Conservation (phyloP, 192 early-diverging fungal species). For the Radiomyces spectabilis region DNA sequence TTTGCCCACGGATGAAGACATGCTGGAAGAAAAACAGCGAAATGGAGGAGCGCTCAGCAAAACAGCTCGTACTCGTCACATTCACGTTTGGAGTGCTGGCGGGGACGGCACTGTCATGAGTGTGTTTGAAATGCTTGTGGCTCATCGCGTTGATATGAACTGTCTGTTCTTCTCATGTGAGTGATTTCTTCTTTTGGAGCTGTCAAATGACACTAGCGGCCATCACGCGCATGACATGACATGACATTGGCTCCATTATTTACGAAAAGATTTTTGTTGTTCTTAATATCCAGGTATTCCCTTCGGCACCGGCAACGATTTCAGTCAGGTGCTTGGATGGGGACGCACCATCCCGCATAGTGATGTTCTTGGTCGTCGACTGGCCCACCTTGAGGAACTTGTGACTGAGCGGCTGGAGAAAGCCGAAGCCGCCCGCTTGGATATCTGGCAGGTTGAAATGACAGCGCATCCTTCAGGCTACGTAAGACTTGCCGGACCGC, state of each 20-base stretch:
- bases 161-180: conserved; percentile 63
- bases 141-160: conserved; percentile 50
- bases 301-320: conserved; percentile 72
- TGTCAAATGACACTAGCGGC: too few relatives aligned
- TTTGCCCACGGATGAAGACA: background rate
- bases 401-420: conserved; percentile 54
- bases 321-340: conserved; percentile 72
- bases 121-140: conserved; percentile 56
- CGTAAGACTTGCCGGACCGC: conserved; percentile 53
- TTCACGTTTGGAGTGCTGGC: conserved; percentile 73
- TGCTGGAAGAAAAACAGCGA: conserved; percentile 18
- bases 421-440: conserved; percentile 49
- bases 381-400: conserved; percentile 46
- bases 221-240: too few relatives aligned
- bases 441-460: conserved; percentile 62
- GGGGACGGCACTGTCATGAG: conserved; percentile 73
- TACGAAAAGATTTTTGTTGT: too few relatives aligned
- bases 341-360: conserved; percentile 54
- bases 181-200: too few relatives aligned
- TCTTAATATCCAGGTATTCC: conserved; percentile 60
- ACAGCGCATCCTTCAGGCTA: conserved; percentile 52
- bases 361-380: conserved; percentile 50
- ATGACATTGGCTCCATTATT: too few relatives aligned
- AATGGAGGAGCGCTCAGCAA: conserved; percentile 34
- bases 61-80: conserved; percentile 30